phyloP scores from a whole-genome alignment of 139 green algal species.

The Coccomyxa sp. region DNA sequence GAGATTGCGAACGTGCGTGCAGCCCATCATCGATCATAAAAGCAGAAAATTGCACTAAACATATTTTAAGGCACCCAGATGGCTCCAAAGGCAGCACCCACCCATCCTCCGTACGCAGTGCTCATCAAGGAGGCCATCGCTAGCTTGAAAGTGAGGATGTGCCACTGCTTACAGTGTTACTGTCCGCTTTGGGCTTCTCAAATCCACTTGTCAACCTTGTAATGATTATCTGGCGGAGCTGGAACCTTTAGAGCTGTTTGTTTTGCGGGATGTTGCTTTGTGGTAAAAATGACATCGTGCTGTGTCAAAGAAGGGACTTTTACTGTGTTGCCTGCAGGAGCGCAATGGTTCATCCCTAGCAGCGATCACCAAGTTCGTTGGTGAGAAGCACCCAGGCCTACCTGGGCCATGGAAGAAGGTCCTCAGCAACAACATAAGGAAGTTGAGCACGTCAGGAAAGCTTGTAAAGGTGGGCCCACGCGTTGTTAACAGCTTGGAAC shows the following conservation, averaged over 20 bases:
- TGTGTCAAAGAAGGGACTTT: too few relatives aligned
- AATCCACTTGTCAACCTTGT: too few relatives aligned
- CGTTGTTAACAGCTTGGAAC: too few relatives aligned
- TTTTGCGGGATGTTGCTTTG: too few relatives aligned
- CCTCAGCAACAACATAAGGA: slow-evolving; percentile 40
- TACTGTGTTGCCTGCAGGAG: slow-evolving; percentile 18
- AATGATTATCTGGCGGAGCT: too few relatives aligned
- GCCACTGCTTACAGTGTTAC: too few relatives aligned
- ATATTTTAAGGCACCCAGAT: not conserved
- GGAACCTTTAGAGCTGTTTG: too few relatives aligned
- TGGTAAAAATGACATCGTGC: too few relatives aligned
- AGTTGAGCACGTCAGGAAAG: slow-evolving; percentile 43
- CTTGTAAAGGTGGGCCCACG: slow-evolving; percentile 46
- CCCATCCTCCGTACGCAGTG: slow-evolving; percentile 28
- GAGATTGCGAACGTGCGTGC: too few relatives aligned
- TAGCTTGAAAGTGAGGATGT: slow-evolving; percentile 18
- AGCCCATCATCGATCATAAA: not conserved
- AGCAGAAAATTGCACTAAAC: too few relatives aligned
- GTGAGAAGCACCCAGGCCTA: slow-evolving; percentile 38
- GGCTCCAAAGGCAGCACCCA: not conserved
- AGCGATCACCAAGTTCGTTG: slow-evolving; percentile 39
- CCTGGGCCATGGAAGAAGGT: slow-evolving; percentile 58
- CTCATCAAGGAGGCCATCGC: slow-evolving; percentile 48
- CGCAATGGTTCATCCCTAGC: slow-evolving; percentile 22
- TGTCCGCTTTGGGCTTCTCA: too few relatives aligned